Evolutionary conservation across 495 filamentous ascomycete genomes (phyloP).

Genomic region (Tuber calosporum): DNA sequence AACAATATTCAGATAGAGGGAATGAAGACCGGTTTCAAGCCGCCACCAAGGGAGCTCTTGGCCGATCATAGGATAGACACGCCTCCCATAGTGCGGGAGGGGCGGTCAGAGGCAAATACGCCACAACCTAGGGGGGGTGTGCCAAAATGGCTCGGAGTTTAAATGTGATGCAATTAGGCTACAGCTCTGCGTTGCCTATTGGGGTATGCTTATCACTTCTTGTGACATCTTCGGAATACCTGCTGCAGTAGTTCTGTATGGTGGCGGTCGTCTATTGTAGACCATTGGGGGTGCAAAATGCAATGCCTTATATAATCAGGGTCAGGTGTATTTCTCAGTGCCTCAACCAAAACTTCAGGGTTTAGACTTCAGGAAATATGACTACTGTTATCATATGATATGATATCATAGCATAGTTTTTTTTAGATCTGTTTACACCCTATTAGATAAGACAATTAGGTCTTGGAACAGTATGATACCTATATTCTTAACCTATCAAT

Average conservation of each 20-base stretch:
- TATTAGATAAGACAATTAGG: no score
- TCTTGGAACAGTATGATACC: no score
- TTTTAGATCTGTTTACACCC: no score
- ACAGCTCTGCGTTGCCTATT: neutral
- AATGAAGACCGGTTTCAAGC: slow-evolving; percentile 63
- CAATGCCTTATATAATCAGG: no score
- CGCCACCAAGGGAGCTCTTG: slow-evolving; percentile 46
- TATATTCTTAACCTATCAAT: no score
- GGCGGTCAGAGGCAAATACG: slow-evolving; percentile 31
- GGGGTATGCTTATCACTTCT: neutral
- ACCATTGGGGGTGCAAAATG: no score
- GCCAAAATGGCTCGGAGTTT: slow-evolving; percentile 14
- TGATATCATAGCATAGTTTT: no score
- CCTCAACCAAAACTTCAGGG: no score
- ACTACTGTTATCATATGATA: no score
- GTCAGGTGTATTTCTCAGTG: no score
- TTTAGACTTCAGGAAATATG: no score
- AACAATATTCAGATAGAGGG: slow-evolving; percentile 74
- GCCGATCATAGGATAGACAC: slow-evolving; percentile 28
- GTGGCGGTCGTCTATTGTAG: no score
- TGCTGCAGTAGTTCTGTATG: neutral
- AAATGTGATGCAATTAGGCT: neutral
- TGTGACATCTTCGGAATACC: neutral
- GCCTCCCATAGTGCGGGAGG: slow-evolving; percentile 30
- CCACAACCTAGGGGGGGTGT: slow-evolving; percentile 23